Conservation (phyloP, 192 early-diverging fungal genomes). For the Podochytrium sp. region DNA sequence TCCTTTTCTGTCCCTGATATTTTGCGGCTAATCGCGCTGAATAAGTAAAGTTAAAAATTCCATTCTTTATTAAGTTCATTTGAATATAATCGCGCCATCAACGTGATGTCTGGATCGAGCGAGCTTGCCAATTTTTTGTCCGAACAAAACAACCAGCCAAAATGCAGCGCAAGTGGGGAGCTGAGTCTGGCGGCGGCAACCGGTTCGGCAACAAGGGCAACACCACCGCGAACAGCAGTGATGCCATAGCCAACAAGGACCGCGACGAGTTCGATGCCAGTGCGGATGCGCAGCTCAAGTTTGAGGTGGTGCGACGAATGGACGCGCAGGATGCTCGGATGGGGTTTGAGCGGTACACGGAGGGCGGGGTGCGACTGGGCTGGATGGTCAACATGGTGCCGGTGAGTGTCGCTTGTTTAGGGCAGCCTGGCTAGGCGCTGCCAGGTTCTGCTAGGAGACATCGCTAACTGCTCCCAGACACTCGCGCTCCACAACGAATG, state of each 20-base stretch:
- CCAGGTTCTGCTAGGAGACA: not conserved
- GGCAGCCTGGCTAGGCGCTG: not conserved
- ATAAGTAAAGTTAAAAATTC: no score
- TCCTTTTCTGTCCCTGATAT: no score
- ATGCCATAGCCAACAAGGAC: not conserved
- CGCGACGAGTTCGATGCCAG: not conserved
- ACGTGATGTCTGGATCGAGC: no score
- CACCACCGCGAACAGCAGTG: not conserved
- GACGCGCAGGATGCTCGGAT: constrained; percentile 49
- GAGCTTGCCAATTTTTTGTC: no score
- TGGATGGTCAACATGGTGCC: constrained; percentile 98
- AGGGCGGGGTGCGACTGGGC: constrained; percentile 58
- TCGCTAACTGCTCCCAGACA: constrained; percentile 8
- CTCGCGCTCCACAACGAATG: constrained; percentile 21
- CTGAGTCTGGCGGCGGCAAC: not conserved
- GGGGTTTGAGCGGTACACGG: constrained; percentile 47
- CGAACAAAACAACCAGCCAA: not conserved
- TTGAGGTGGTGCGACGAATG: constrained; percentile 5
- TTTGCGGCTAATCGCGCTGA: no score
- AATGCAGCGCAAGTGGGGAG: constrained; percentile 24
- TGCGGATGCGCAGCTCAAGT: constrained; percentile 3
- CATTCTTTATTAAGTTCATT: no score
- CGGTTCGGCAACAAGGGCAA: not conserved
- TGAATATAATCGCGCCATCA: no score
- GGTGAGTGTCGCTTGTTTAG: constrained; percentile 48